A percentile compares a stretch with the other conserved stretches of the same genome.
Evolutionary conservation across 2,329 filamentous ascomycete genomes (phyloP).

Genomic region (Corniculantispora saksenae): DNA sequence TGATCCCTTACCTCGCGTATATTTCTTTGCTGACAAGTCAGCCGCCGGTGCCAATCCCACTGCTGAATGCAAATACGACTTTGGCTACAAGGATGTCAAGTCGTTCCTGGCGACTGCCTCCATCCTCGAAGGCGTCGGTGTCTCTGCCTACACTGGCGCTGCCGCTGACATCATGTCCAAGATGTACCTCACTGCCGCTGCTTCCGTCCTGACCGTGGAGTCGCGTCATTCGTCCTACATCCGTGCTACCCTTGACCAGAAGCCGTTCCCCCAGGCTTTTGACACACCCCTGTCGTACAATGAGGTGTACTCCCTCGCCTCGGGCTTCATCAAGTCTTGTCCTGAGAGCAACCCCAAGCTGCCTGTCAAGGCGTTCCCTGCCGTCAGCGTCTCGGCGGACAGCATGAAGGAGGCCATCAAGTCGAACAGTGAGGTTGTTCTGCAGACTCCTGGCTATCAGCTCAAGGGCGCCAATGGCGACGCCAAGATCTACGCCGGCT

Average conservation of each 20-base stretch:
- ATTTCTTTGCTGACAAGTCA: slow-evolving; percentile 48
- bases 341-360: slow-evolving; percentile 61
- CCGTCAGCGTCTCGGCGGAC: slow-evolving; percentile 43
- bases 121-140: slow-evolving; percentile 71
- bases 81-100: slow-evolving; percentile 64
- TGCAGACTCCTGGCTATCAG: slow-evolving; percentile 24
- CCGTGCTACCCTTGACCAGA: slow-evolving; percentile 57
- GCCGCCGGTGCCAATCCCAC: slow-evolving; percentile 66
- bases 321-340: slow-evolving; percentile 71
- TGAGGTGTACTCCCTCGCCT: slow-evolving; percentile 72
- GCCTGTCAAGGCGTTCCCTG: slow-evolving; percentile 64
- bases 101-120: slow-evolving; percentile 69
- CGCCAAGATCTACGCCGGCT: slow-evolving; percentile 34
- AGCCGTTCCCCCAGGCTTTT: slow-evolving; percentile 68
- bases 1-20: slow-evolving; percentile 29
- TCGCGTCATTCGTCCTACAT: slow-evolving; percentile 74
- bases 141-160: slow-evolving; percentile 73
- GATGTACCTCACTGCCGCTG: slow-evolving; percentile 65
- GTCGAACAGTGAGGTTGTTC: slow-evolving; percentile 10
- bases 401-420: slow-evolving; percentile 28
- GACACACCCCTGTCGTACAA: slow-evolving; percentile 68
- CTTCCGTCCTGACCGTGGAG: slow-evolving; percentile 71
- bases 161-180: slow-evolving; percentile 63
- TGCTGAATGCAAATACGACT: slow-evolving; percentile 70
- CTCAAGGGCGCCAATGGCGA: slow-evolving; percentile 28